Percentiles rank a stretch among this genome's conserved stretches.
Evolutionary conservation across 495 filamentous ascomycete species (phyloP).

Genomic region (Tetracladium marchalianum): DNA sequence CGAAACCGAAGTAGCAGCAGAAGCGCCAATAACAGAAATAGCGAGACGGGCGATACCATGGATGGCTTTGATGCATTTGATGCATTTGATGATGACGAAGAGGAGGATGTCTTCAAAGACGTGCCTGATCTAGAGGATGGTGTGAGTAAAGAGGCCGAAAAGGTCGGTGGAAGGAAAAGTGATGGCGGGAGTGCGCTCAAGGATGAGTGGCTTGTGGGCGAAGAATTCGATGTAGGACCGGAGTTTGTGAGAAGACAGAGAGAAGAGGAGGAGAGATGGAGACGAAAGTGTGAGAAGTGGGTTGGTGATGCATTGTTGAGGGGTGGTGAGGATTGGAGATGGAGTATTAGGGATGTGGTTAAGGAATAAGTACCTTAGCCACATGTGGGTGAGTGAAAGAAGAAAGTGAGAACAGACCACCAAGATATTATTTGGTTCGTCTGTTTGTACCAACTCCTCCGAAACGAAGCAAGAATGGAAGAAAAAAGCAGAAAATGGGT

Average conservation of each 20-base stretch:
- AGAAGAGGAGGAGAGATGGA: slow-evolving; percentile 88
- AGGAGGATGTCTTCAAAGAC: slow-evolving; percentile 45
- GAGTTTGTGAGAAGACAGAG: slow-evolving; percentile 82
- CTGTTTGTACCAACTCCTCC: too few relatives aligned
- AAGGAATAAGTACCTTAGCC: background rate
- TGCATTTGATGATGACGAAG: slow-evolving; percentile 40
- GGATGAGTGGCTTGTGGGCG: slow-evolving; percentile 77
- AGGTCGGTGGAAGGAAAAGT: slow-evolving; percentile 24
- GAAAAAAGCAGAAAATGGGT: too few relatives aligned
- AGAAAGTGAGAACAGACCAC: too few relatives aligned
- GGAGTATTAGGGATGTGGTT: slow-evolving; percentile 22
- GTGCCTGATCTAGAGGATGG: slow-evolving; percentile 44
- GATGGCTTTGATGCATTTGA: slow-evolving; percentile 77
- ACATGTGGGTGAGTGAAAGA: too few relatives aligned
- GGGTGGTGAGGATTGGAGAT: slow-evolving; percentile 18
- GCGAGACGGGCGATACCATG: slow-evolving; percentile 35
- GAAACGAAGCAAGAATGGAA: too few relatives aligned
- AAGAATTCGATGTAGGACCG: slow-evolving; percentile 96
- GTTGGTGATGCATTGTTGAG: slow-evolving; percentile 25
- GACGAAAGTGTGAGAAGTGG: slow-evolving; percentile 75
- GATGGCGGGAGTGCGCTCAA: slow-evolving; percentile 34
- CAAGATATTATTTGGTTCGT: background rate
- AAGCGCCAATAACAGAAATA: slow-evolving; percentile 16
- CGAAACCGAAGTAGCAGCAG: slow-evolving; percentile 3
- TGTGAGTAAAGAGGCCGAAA: slow-evolving; percentile 24